Evolutionary conservation across 2,329 filamentous ascomycete species (phyloP).

Genomic region (Pseudogymnoascus sp.): DNA sequence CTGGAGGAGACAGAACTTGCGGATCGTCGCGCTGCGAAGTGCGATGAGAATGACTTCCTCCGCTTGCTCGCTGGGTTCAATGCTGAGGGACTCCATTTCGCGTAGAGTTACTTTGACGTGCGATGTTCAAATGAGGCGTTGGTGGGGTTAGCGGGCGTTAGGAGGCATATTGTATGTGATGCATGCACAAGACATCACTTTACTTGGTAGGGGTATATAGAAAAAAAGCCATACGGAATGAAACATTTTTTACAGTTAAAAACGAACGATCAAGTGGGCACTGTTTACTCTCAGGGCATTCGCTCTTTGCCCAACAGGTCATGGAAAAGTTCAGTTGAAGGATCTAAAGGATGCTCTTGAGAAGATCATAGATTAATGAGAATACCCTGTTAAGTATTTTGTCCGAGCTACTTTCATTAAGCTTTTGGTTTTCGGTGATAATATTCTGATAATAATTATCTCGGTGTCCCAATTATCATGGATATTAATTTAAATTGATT

Average conservation of each 20-base stretch:
- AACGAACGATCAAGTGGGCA: neutral
- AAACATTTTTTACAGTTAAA: neutral
- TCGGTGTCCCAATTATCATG: neutral
- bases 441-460: neutral
- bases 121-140: neutral
- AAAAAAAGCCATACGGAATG: neutral
- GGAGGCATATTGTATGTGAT: neutral
- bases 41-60: slow-evolving; percentile 89
- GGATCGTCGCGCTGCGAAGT: slow-evolving; percentile 76
- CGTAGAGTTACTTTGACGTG: slow-evolving; percentile 33
- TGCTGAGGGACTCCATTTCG: slow-evolving; percentile 88
- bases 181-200: neutral
- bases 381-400: neutral
- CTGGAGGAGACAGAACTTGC: slow-evolving; percentile 74
- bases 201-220: slow-evolving; percentile 1
- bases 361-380: neutral
- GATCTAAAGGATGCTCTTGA: neutral
- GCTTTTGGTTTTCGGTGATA: neutral
- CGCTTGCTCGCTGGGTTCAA: slow-evolving; percentile 77
- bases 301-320: neutral
- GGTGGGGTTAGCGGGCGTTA: slow-evolving; percentile 1
- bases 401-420: neutral
- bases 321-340: neutral
- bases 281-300: no score
- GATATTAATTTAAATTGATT: neutral